A percentile compares a stretch with the other conserved stretches of the same genome.
Evolutionary conservation across 106 monocot species (phyloP).

Genomic region (Gastrodia elata): DNA sequence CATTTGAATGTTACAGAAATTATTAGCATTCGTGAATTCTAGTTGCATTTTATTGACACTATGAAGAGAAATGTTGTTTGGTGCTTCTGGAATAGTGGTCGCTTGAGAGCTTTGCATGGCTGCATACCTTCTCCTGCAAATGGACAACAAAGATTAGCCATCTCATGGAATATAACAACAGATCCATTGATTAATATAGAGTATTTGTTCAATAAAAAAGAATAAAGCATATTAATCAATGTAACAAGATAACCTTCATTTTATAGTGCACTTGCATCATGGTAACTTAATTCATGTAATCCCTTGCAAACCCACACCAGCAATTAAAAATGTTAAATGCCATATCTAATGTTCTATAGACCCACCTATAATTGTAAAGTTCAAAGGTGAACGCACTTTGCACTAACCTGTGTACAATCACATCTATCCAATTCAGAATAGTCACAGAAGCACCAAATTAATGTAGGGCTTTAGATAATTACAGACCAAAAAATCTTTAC

Average conservation of each 20-base stretch:
- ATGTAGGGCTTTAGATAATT: background rate
- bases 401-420: background rate
- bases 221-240: no score
- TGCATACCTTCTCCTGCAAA: constrained; percentile 50
- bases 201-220: no score
- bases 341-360: background rate
- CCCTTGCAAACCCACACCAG: no score
- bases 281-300: no score
- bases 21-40: constrained; percentile 17
- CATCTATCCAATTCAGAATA: background rate
- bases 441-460: background rate
- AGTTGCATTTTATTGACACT: constrained; percentile 13
- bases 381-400: background rate
- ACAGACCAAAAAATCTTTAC: no score
- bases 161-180: no score
- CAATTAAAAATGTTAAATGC: no score
- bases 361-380: background rate
- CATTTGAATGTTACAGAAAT: constrained; percentile 21
- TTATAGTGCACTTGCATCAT: no score
- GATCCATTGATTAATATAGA: no score
- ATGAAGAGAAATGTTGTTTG: constrained; percentile 5
- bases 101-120: constrained; percentile 49
- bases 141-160: background rate
- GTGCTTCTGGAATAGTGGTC: constrained; percentile 20
- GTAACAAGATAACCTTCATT: no score